These are phyloP conservation scores for Leonotis leonurus DNA, from an alignment of 257 asterid genomes.

Conservation along the genomic window DNA sequence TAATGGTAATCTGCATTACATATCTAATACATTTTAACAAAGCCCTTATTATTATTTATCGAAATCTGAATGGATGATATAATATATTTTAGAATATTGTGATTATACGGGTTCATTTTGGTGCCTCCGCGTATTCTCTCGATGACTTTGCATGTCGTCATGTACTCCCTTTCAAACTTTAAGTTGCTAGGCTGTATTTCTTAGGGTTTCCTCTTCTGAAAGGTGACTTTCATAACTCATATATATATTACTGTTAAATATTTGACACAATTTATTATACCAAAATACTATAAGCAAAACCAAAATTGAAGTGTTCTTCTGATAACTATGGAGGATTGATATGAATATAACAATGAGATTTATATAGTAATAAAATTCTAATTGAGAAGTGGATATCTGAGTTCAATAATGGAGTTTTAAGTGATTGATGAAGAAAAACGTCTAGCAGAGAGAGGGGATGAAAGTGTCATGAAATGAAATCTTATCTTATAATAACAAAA, in stretches of 20 bases:
- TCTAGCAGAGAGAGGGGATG: too few relatives aligned
- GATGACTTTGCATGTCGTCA: background rate
- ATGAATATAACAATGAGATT: background rate
- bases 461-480: background rate
- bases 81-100: background rate
- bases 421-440: too few relatives aligned
- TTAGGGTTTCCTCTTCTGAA: too few relatives aligned
- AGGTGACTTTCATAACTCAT: too few relatives aligned
- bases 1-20: too few relatives aligned
- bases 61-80: background rate
- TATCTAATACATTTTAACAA: too few relatives aligned
- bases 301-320: too few relatives aligned
- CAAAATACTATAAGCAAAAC: background rate
- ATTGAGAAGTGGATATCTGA: background rate
- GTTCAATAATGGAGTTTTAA: too few relatives aligned
- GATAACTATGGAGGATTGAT: background rate
- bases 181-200: background rate
- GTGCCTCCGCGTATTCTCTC: background rate
- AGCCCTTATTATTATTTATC: background rate
- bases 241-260: too few relatives aligned
- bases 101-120: background rate
- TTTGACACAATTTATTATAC: too few relatives aligned
- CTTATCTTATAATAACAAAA: background rate
- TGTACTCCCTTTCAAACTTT: background rate
- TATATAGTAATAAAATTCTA: too few relatives aligned